Evolutionary conservation across 75 land plant genomes (phyloP).

Genomic region (Pinus albicaulis): DNA sequence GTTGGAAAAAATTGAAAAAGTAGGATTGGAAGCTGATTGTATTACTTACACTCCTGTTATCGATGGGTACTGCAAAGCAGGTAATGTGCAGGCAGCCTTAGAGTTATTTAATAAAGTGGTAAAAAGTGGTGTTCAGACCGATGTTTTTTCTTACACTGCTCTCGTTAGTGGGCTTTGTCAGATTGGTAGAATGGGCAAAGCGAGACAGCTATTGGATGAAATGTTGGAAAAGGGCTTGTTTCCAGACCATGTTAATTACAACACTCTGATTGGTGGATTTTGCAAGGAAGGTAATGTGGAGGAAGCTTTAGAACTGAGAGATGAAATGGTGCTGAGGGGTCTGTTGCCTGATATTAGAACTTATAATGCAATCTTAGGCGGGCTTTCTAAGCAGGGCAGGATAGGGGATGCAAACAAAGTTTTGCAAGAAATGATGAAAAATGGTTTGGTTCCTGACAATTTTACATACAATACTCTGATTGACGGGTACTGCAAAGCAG

Average conservation of each 20-base stretch:
- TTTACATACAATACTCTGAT: conserved; percentile 17
- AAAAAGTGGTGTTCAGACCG: conserved; percentile 6
- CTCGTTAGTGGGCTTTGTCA: conserved; percentile 15
- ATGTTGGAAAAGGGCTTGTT: conserved; percentile 7
- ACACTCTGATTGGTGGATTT: background rate
- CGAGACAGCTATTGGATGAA: conserved; percentile 13
- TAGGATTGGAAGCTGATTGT: conserved; percentile 10
- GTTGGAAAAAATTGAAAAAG: conserved; percentile 13
- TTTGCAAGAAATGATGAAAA: conserved; percentile 19
- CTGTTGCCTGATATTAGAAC: conserved; percentile 48
- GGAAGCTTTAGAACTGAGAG: conserved; percentile 40
- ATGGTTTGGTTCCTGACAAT: conserved; percentile 8
- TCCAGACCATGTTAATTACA: background rate
- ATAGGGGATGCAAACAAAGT: conserved; percentile 17
- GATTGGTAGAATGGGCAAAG: conserved; percentile 4
- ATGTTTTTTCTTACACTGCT: too few relatives aligned
- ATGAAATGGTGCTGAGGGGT: conserved; percentile 50
- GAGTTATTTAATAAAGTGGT: conserved; percentile 19
- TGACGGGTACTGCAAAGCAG: conserved; percentile 14
- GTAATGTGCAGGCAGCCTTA: conserved; percentile 16
- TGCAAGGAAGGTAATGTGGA: conserved; percentile 20
- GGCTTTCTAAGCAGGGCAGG: conserved; percentile 31
- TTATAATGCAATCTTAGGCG: conserved; percentile 50
- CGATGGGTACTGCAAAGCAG: conserved; percentile 19
- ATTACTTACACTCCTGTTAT: conserved; percentile 34